Base-by-base conservation (phyloP, 768 basidiomycete genomes). In the Austroboletus festivus region DNA sequence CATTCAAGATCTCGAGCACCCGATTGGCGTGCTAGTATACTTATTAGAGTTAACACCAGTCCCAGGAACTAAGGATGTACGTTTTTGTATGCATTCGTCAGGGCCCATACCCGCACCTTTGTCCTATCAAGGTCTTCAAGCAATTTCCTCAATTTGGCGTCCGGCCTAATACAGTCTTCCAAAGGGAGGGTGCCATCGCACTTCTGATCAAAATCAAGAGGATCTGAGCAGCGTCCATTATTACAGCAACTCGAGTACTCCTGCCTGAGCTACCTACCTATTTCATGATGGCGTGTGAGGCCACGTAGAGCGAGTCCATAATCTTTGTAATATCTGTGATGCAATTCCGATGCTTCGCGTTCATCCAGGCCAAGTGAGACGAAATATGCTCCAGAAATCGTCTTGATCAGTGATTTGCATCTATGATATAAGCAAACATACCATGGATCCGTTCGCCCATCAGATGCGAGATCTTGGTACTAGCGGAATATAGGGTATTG, bases 221-320 rank as follows among this genome's bases (percentile, higher is more conserved):
- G 85, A 63, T 93, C 91, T 81, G 49, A 68, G 49, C n/a, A 34
- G 41, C 15, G 5, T 42, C 33, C 23, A 33, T 54, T 30, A 34
- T 41, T 19, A 12, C n/a, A 34, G 18, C 12, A 5, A 28, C n/a
- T 38, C 3, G 20, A 37, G 8, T 18, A 26, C 9, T 5, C 13
- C 8, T 23, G 16, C 15, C 38, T 38, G 42, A 49, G 16, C 38
- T 3, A 45, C 35, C 61, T 55, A 85, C 90, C 87, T 59, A 92
- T 79, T 56, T 81, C 70, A 56, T 93, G 86, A 65, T 93, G 85
- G 31, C 75, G 78, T 23, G 79, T 79, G 30, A 93, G 75, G 4
- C 91, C 91, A 18, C 89, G 80, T 12, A 93, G 68, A 12, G 91
- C 87, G 30, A 93, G 81, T 5, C 91, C 91, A 48, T 93, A 93